A percentile compares a stretch with the other conserved stretches of the same genome.
phyloP scores from a whole-genome alignment of 2,329 filamentous ascomycete genomes.

The Beauveria varroae region DNA sequence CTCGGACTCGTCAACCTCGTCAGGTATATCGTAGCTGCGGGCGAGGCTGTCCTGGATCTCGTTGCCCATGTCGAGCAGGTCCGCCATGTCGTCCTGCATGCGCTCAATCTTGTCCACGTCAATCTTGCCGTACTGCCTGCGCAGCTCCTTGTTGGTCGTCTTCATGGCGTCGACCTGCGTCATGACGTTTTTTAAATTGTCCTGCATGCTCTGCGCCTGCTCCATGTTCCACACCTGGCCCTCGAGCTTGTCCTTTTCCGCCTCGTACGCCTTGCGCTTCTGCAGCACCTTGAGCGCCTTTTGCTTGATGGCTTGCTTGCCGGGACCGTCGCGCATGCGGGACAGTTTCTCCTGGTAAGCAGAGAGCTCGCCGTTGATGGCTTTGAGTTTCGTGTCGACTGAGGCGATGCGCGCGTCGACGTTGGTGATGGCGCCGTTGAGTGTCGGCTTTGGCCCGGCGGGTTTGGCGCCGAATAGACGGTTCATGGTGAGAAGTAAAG shows the following conservation, averaged over 20 bases:
- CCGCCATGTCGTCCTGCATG: constrained; percentile 98
- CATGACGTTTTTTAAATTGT: constrained; percentile 98
- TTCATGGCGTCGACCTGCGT: constrained; percentile 97
- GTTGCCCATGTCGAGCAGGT: constrained; percentile 94
- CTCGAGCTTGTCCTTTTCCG: constrained; percentile 87
- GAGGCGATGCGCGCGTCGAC: constrained; percentile 77
- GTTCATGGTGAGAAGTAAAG: constrained; percentile 60
- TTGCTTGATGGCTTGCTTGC: constrained; percentile 85
- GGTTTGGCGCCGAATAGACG: constrained; percentile 87
- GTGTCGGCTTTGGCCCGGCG: constrained; percentile 81
- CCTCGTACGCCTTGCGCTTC: constrained; percentile 89
- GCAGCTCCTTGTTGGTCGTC: constrained; percentile 87
- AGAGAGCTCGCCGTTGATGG: constrained; percentile 81
- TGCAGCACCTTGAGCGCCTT: constrained; percentile 93
- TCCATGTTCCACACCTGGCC: constrained; percentile 99
- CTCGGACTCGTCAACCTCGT: constrained; percentile 95
- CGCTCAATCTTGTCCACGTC: constrained; percentile 96
- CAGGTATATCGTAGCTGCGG: constrained; percentile 86
- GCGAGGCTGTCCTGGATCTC: constrained; percentile 95
- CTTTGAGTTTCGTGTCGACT: constrained; percentile 90
- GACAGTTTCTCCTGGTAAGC: constrained; percentile 81
- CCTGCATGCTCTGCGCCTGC: constrained; percentile 95
- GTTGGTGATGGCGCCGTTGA: constrained; percentile 74
- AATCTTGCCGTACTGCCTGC: constrained; percentile 93
- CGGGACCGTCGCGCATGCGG: constrained; percentile 93